phyloP scores from a whole-genome alignment of 768 basidiomycete species.

The Russula foetens region DNA sequence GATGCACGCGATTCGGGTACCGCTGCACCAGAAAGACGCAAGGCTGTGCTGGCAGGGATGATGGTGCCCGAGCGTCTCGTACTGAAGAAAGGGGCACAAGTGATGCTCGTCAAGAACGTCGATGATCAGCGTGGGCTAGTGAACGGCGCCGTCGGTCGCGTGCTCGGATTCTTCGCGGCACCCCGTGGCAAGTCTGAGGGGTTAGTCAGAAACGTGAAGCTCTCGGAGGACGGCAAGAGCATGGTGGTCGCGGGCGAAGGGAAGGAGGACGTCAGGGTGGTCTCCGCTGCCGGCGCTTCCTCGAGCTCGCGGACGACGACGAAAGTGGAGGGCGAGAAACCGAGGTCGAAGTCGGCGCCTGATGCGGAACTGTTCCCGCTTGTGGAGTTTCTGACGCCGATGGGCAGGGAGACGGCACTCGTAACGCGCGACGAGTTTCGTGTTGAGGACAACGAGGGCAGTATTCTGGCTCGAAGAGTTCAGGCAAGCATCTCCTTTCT shows the following conservation, averaged over 20 bases:
- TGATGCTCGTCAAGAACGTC: conserved; percentile 66
- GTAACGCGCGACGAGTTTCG: conserved; percentile 45
- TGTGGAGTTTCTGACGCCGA: conserved; percentile 38
- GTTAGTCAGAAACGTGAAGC: conserved; percentile 29
- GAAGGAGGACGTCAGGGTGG: conserved; percentile 30
- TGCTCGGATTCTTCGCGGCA: conserved; percentile 43
- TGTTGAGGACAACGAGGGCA: conserved; percentile 45
- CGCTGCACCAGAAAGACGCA: conserved; percentile 34
- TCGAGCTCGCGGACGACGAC: background rate
- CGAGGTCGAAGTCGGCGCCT: conserved; percentile 22
- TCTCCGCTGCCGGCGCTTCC: background rate
- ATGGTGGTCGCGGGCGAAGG: conserved; percentile 18
- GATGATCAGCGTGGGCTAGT: conserved; percentile 45
- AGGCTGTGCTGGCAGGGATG: conserved; percentile 51
- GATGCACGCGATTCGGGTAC: conserved; percentile 44
- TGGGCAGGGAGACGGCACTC: conserved; percentile 39
- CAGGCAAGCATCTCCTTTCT: conserved; percentile 27
- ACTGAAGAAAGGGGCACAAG: conserved; percentile 55
- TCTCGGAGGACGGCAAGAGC: conserved; percentile 28
- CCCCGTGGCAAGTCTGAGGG: conserved; percentile 28
- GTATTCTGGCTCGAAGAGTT: conserved; percentile 38
- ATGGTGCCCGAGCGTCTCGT: conserved; percentile 48
- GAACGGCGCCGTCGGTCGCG: conserved; percentile 58
- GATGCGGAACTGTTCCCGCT: conserved; percentile 39
- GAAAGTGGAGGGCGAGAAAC: conserved; percentile 27